A percentile compares a stretch with the other conserved stretches of the same genome.
Evolutionary conservation across 768 basidiomycete species (phyloP).

Genomic region (Astraeus odoratus): DNA sequence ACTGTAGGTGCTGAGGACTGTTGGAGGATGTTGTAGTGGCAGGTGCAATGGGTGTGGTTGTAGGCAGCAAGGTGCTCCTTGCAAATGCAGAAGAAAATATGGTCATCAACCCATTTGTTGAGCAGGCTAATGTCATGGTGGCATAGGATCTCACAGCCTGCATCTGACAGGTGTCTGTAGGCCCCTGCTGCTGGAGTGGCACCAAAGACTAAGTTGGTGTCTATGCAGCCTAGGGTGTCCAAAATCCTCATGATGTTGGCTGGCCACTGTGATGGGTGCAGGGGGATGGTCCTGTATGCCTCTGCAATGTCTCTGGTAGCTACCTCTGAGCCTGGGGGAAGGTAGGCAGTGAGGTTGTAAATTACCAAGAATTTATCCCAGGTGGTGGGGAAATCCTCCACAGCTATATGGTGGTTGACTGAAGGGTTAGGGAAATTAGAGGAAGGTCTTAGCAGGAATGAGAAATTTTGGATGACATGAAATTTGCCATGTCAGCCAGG

Average conservation of each 20-base stretch:
- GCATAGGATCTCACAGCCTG: background rate
- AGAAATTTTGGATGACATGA: slow-evolving; percentile 32
- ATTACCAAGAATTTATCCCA: slow-evolving; percentile 9
- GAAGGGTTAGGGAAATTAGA: background rate
- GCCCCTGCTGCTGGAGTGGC: background rate
- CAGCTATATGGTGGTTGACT: background rate
- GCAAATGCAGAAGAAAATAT: slow-evolving; percentile 4
- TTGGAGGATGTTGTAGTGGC: background rate
- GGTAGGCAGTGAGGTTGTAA: background rate
- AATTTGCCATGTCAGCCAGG: slow-evolving; percentile 25
- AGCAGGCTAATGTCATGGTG: background rate
- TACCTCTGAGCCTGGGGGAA: slow-evolving; percentile 27
- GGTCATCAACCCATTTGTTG: background rate
- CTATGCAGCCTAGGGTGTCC: slow-evolving; percentile 11
- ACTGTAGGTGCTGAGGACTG: background rate
- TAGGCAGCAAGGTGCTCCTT: background rate
- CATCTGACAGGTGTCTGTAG: slow-evolving; percentile 3
- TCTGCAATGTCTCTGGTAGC: slow-evolving; percentile 26
- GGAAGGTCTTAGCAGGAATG: slow-evolving; percentile 2
- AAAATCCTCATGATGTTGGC: slow-evolving; percentile 16
- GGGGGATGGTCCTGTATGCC: slow-evolving; percentile 26
- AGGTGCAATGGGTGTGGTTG: background rate
- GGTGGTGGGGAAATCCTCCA: background rate
- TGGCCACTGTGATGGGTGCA: slow-evolving; percentile 24
- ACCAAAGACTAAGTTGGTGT: slow-evolving; percentile 3